Conservation (phyloP, 805 yeast species). For the Clavispora fructus region DNA sequence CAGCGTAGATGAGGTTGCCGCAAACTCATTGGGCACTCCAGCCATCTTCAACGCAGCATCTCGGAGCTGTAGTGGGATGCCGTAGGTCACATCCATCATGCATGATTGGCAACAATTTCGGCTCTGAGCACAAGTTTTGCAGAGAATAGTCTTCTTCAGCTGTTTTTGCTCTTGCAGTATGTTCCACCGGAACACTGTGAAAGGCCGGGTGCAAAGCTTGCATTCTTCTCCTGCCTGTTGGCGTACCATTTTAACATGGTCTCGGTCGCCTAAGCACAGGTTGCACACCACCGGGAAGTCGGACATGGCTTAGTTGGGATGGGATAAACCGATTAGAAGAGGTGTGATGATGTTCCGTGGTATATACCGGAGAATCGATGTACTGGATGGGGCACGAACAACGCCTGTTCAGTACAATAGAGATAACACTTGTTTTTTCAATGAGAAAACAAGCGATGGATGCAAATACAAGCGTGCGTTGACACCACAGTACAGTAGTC, state of each 20-base stretch:
- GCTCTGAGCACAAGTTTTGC: constrained; percentile 73
- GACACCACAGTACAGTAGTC: not conserved
- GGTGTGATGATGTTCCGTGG: not conserved
- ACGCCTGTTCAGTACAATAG: not conserved
- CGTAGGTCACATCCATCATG: constrained; percentile 73
- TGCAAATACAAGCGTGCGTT: not conserved
- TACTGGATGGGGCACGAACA: not conserved
- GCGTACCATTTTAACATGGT: constrained; percentile 64
- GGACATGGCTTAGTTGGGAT: constrained; percentile 4
- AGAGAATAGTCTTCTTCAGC: constrained; percentile 61
- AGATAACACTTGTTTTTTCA: too few species aligned
- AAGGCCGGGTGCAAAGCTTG: constrained; percentile 79
- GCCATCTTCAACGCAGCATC: constrained; percentile 79
- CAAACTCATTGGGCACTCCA: constrained; percentile 25
- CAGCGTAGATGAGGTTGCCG: constrained; percentile 21
- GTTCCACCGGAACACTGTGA: constrained; percentile 75
- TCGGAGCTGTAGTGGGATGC: constrained; percentile 72
- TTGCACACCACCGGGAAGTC: constrained; percentile 66
- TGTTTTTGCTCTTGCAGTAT: constrained; percentile 37
- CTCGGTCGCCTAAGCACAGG: constrained; percentile 62
- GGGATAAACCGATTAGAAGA: not conserved
- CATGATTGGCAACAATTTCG: constrained; percentile 87
- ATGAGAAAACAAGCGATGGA: not conserved
- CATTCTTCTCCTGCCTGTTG: constrained; percentile 77
- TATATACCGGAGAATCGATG: not conserved